Evolutionary conservation across 2,329 filamentous ascomycete genomes (phyloP), one percentile per base, ranked within the genome.

Genomic region (Claviceps digitariae): DNA sequence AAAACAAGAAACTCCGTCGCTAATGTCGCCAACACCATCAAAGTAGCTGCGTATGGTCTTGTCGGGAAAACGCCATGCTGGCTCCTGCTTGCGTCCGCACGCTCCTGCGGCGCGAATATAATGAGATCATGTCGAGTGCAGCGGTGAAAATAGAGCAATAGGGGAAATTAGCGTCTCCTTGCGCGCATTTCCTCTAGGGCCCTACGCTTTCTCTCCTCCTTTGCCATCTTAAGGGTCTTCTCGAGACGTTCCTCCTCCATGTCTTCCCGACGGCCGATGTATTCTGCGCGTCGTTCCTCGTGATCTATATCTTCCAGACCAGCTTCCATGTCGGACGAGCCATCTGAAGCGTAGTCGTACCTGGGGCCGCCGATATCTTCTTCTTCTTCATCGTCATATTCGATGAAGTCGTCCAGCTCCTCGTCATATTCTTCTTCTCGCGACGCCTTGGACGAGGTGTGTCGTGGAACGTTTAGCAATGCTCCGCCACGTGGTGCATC

Each of bases 241-340:
- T 86, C 84, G 44, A 85, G 75, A 2, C 73, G 74, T 59, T 85
- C 70, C 55, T 85, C 81, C 59, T 79, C 72, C 20, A 77, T 72
- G 60, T 90, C 87, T 63, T 90, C 87, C 48, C 76, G 75, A 46
- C 78, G 78, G 25, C 85, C 87, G 52, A 76, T 73, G 31, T 71
- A 67, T 55, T 83, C 77, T 2, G 86, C 84, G 50, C 71, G 64
- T 48, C 74, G 71, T 64, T 91, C 87, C 65, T 91, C 87, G 38
- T 76, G 71, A 56, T 89, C 84, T 51, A 90, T 79, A 59, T 90
- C 86, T 56, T 83, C 83, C 40, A 84, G 65, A 36, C 84, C 85
- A 2, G 84, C 87, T 65, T 90, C 86, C 84, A 90, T 90, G 60
- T 88, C 86, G 6, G 84, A 87, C 5, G 83, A 86, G 6, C 65